Evolutionary conservation across 495 filamentous ascomycete species (phyloP), one percentile per base, ranked within the genome.

Genomic region (Lasiosphaeris hirsuta): DNA sequence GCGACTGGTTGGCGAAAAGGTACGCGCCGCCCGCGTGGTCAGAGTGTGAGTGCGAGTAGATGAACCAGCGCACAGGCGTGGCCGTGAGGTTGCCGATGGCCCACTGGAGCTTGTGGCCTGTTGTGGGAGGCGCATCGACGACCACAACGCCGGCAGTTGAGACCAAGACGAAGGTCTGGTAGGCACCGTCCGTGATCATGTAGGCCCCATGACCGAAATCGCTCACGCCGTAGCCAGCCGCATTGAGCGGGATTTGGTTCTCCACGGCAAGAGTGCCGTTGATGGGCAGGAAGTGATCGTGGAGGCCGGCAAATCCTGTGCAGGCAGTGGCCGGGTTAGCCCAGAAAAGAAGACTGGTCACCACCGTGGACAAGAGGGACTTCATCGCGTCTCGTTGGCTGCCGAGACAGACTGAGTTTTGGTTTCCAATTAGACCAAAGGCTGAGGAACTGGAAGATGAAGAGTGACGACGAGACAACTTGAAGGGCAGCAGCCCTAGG

Each of bases 11-110:
- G 11, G 42, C 54, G 35, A 68, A 69, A 14, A 75, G 57, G 45
- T 51, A 69, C 1, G 70, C 71, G 0, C 52, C 72, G 0, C 69
- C 71, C 48, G 71, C 63, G 52, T 77, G 74, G 56, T 77, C 74
- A 15, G 71, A 58, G 54, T 77, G 73, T 1, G 66, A 52, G 52
- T 76, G 74, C 41, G 63, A 73, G 64, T 76, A 77, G 30, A 77
- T 57, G 41, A 74, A 52, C 47, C 72, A 71, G 9, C 69, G 63
- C 23, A 76, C 61, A 1, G 71, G 72, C 19, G 59, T 41, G 9
- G 57, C 6, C 15, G 75, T 76, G 10, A 65, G 60, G 47, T 66
- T 73, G 11, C 69, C 61, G 45, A 76, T 75, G 9, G 70, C 72
- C 14, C 53, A 61, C 19, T 70, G 47, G 37, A 76, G 40, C 8